phyloP scores from a whole-genome alignment of 2,329 filamentous ascomycete genomes.

The Ophiostoma sp. region DNA sequence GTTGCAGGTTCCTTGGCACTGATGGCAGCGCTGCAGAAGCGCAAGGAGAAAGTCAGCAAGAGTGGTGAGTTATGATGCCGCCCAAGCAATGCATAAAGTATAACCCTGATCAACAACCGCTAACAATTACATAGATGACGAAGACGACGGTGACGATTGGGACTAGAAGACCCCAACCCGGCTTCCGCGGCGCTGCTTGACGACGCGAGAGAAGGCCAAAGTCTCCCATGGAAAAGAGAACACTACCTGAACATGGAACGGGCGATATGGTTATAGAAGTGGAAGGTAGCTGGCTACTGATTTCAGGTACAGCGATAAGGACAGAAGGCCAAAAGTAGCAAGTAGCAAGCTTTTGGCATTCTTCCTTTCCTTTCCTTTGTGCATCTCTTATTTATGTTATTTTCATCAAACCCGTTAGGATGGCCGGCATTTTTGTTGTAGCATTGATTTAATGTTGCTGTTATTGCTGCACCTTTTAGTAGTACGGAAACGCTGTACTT shows the following conservation, averaged over 20 bases:
- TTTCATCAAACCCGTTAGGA: background rate
- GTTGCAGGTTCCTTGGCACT: conserved; percentile 77
- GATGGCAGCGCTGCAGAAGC: conserved; percentile 68
- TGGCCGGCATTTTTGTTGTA: background rate
- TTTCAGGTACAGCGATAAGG: background rate
- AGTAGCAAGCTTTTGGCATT: conserved; percentile 1
- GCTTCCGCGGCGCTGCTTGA: conserved; percentile 10
- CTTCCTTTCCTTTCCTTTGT: background rate
- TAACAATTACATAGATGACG: conserved; percentile 23
- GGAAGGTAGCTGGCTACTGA: background rate
- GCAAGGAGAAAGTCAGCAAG: conserved; percentile 90
- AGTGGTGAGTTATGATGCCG: conserved; percentile 63
- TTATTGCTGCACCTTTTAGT: no score
- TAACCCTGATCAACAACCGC: background rate
- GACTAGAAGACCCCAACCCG: conserved; percentile 15
- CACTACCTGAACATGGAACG: background rate
- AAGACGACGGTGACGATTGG: conserved; percentile 26
- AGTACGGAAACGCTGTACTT: no score
- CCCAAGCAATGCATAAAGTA: no score
- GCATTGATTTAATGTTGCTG: background rate
- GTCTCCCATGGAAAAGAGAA: conserved; percentile 8
- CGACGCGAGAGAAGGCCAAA: conserved; percentile 6
- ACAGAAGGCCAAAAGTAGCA: conserved; percentile 8
- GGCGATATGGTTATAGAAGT: background rate
- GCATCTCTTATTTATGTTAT: background rate